phyloP scores from a whole-genome alignment of 495 filamentous ascomycete species.

The Aspergillus incahuasiensis region DNA sequence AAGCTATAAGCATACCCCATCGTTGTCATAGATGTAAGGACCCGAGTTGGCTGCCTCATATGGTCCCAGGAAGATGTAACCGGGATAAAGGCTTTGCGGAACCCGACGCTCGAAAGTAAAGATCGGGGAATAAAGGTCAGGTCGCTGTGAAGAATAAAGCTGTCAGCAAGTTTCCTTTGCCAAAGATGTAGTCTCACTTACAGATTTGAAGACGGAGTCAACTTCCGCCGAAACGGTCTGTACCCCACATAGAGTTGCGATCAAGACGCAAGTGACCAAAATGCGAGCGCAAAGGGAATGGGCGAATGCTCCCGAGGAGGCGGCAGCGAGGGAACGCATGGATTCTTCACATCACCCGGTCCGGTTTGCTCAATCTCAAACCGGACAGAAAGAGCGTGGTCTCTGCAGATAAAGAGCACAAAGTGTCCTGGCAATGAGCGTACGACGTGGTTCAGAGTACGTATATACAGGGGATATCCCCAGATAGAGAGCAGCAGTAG shows the following conservation, averaged over 20 bases:
- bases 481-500: not conserved
- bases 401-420: not conserved
- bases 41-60: slow-evolving; percentile 39
- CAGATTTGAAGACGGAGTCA: slow-evolving; percentile 18
- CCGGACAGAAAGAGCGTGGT: not conserved
- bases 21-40: slow-evolving; percentile 42
- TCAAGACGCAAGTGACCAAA: slow-evolving; percentile 1
- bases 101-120: slow-evolving; percentile 28
- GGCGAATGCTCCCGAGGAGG: slow-evolving; percentile 11
- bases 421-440: not conserved
- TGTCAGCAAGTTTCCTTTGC: not conserved
- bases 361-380: not conserved
- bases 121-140: slow-evolving; percentile 37
- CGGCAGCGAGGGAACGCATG: slow-evolving; percentile 17
- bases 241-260: slow-evolving; percentile 6
- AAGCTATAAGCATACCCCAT: slow-evolving; percentile 30
- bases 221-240: slow-evolving; percentile 12
- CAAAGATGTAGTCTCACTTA: slow-evolving; percentile 1
- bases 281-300: slow-evolving; percentile 2
- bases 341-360: slow-evolving; percentile 20
- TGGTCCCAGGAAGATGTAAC: slow-evolving; percentile 43
- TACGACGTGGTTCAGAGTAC: slow-evolving; percentile 4
- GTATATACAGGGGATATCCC: slow-evolving; percentile 1
- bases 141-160: slow-evolving; percentile 25
- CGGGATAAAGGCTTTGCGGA: slow-evolving; percentile 31